Base-by-base conservation (phyloP, 1,284 basidiomycete species). In the Puccinia triticina region DNA sequence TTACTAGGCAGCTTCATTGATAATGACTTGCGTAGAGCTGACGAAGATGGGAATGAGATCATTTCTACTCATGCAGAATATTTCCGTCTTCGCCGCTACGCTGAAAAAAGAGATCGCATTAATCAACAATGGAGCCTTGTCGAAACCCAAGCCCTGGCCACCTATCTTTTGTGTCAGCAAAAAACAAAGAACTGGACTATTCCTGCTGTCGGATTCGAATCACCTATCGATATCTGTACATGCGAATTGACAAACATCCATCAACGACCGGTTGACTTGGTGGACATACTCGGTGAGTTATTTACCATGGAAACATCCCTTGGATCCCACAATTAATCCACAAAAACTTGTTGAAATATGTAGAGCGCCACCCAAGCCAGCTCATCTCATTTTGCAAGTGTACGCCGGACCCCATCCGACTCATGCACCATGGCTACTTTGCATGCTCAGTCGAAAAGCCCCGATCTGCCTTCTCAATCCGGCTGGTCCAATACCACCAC, bases 401-500 rank as follows among this genome's bases (percentile, higher is more conserved):
- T 40, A 78, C 64, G 26, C 61, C 46, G 3, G 53, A 71, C 18
- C 14, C 43, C 7, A 64, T 78, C 23, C 29, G 34, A 32, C 48
- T 78, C 5, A 37, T 78, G n/a, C 61, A 46, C n/a, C n/a, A 48
- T 12, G 76, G 76, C 8, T 78, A 67, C 32, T 12, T 78, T 5
- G 43, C 77, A 21, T 34, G 61, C 26, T 69, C 46, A 1, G 59
- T 43, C 4, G n/a, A 46, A 7, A 14, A 57, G 26, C 77, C 77
- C 32, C 34, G 64, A 32, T 50, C 77, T 2, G 53, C 46, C 0
- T 78, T 69, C 59, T 78, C 77, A 3, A 57, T 78, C 7, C 77
- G 18, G 18, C n/a, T n/a, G n/a, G n/a, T n/a, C n/a, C n/a, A n/a
- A n/a, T n/a, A n/a, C n/a, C n/a, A n/a, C n/a, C n/a, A 78, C 29